Evolutionary conservation across 495 filamentous ascomycete genomes (phyloP).

Genomic region (Neurospora tetrasperma): DNA sequence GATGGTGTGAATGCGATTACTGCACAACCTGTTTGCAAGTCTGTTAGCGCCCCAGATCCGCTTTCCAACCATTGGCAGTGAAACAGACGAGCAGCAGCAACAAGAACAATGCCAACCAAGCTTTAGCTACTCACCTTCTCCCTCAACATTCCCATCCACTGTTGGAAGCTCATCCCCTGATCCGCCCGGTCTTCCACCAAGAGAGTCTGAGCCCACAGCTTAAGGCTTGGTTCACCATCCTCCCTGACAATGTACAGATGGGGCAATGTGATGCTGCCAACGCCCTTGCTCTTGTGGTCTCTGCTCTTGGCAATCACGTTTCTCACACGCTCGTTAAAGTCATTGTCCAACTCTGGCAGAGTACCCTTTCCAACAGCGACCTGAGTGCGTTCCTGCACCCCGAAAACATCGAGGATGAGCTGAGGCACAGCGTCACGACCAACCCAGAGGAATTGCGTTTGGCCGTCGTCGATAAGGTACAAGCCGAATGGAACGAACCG

Average conservation of each 20-base stretch:
- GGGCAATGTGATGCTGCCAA: slow-evolving; percentile 83
- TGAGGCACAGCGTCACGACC: slow-evolving; percentile 87
- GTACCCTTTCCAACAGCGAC: slow-evolving; percentile 84
- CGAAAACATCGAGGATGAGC: slow-evolving; percentile 83
- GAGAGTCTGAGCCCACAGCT: slow-evolving; percentile 93
- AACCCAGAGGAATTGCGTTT: slow-evolving; percentile 97
- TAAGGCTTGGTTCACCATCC: slow-evolving; percentile 90
- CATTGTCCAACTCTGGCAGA: slow-evolving; percentile 79
- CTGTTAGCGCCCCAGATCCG: not conserved
- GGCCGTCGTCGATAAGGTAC: slow-evolving; percentile 94
- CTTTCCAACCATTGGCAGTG: not conserved
- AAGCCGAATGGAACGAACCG: slow-evolving; percentile 86
- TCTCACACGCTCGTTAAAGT: slow-evolving; percentile 90
- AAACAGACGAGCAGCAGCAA: not conserved
- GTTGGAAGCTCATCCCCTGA: slow-evolving; percentile 78
- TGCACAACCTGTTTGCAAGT: slow-evolving; percentile 1
- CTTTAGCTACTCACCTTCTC: slow-evolving; percentile 75
- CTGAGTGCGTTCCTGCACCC: slow-evolving; percentile 63
- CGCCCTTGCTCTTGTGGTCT: slow-evolving; percentile 73
- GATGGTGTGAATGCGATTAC: not conserved
- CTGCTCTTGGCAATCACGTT: slow-evolving; percentile 85
- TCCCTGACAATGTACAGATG: slow-evolving; percentile 90
- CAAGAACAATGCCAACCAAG: not conserved
- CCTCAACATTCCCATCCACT: slow-evolving; percentile 85
- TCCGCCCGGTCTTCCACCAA: slow-evolving; percentile 93